These are phyloP conservation scores for Thielaviopsis populi DNA, from an alignment of 2,329 filamentous ascomycete species.

Conservation along the genomic window DNA sequence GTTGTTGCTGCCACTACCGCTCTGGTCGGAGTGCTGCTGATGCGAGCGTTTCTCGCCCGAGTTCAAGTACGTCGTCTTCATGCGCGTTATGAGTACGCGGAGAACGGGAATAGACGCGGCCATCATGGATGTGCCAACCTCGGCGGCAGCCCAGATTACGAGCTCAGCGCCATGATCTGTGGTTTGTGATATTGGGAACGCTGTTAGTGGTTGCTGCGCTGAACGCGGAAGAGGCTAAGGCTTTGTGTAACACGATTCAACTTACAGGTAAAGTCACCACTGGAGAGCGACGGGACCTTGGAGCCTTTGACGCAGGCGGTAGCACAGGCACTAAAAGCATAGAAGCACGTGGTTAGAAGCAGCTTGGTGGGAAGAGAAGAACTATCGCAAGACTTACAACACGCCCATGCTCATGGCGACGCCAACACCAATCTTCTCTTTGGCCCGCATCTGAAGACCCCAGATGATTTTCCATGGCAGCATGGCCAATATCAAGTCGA, in stretches of 20 bases:
- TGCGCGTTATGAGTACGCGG: slow-evolving; percentile 17
- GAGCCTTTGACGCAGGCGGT: slow-evolving; percentile 24
- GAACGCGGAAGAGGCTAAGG: background rate
- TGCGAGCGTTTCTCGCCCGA: slow-evolving; percentile 12
- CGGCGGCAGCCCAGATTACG: slow-evolving; percentile 19
- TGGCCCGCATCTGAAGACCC: slow-evolving; percentile 26
- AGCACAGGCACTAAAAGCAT: slow-evolving; percentile 22
- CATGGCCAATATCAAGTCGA: slow-evolving; percentile 29
- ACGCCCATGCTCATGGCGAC: slow-evolving; percentile 31
- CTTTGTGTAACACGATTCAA: background rate
- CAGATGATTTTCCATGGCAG: slow-evolving; percentile 30
- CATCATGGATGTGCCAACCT: slow-evolving; percentile 19
- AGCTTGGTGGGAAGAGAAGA: background rate
- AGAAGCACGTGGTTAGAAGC: background rate
- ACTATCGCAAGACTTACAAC: slow-evolving; percentile 23
- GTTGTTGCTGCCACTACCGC: background rate
- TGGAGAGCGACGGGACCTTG: slow-evolving; percentile 19
- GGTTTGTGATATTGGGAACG: background rate
- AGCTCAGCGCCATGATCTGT: slow-evolving; percentile 19
- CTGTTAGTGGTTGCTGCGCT: background rate
- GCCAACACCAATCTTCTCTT: slow-evolving; percentile 28
- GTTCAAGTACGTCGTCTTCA: slow-evolving; percentile 17
- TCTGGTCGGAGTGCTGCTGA: background rate
- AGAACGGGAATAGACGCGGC: slow-evolving; percentile 20
- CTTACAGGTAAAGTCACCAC: slow-evolving; percentile 18